Percentiles rank a stretch among this genome's conserved stretches.
Conservation (phyloP, 371 early-diverging fungal species). For the Apophysomyces ossiformis region DNA sequence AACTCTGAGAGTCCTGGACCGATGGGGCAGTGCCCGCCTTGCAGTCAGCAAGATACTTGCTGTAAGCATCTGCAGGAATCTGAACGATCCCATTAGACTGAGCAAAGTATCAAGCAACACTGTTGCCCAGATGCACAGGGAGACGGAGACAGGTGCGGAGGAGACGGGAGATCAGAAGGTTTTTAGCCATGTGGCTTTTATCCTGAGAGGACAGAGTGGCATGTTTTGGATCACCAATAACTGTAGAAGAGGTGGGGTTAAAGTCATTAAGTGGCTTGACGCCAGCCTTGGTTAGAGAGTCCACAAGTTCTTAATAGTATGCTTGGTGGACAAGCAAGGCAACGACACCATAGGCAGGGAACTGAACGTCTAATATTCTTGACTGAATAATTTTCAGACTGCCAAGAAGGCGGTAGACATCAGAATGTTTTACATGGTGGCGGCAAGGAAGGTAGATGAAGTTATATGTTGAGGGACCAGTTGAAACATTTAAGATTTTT, state of each 20-base stretch:
- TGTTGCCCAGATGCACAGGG: not conserved
- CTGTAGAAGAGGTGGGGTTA: not conserved
- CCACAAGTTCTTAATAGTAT: slow-evolving; percentile 1
- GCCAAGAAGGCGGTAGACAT: not conserved
- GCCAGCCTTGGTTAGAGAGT: not conserved
- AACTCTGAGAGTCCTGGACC: no score
- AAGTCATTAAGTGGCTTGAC: not conserved
- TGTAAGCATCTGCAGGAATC: no score
- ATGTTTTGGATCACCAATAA: not conserved
- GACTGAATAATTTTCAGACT: slow-evolving; percentile 1
- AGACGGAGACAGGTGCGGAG: no score
- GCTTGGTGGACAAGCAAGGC: slow-evolving; percentile 9
- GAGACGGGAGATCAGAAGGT: no score
- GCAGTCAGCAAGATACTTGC: no score
- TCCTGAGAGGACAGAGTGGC: no score
- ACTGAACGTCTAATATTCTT: slow-evolving; percentile 16
- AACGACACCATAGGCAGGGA: slow-evolving; percentile 12
- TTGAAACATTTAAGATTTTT: no score
- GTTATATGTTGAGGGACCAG: not conserved
- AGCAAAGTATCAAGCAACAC: no score
- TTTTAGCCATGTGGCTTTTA: no score
- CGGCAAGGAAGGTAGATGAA: slow-evolving; percentile 6
- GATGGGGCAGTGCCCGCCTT: no score
- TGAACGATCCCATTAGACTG: no score
- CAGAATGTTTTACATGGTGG: slow-evolving; percentile 4